Evolutionary conservation across 1,284 basidiomycete genomes (phyloP).

Genomic region (Volvariella surrecta): DNA sequence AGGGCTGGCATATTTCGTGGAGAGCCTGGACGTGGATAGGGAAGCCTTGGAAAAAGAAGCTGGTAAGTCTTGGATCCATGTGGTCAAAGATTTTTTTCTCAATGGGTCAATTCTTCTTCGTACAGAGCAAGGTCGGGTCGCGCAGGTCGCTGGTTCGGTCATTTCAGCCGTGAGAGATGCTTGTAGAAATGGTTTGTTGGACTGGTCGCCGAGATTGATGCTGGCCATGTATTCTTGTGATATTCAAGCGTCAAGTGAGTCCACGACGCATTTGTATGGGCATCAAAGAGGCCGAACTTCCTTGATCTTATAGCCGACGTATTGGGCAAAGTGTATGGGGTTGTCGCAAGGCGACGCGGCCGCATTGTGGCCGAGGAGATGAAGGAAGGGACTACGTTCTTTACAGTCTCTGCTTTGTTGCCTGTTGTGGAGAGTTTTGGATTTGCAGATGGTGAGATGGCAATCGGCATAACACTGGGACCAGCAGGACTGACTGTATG

Average conservation of each 20-base stretch:
- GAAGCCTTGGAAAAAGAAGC: constrained; percentile 57
- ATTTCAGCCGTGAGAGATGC: constrained; percentile 88
- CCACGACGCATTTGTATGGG: background rate
- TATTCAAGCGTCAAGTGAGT: constrained; percentile 92
- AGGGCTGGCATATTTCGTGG: constrained; percentile 89
- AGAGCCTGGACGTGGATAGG: constrained; percentile 60
- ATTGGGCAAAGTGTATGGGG: constrained; percentile 95
- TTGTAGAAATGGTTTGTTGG: constrained; percentile 82
- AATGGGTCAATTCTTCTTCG: background rate
- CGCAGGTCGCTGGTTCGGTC: constrained; percentile 82
- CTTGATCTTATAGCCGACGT: constrained; percentile 71
- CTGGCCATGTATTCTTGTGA: constrained; percentile 99
- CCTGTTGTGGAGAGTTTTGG: constrained; percentile 98
- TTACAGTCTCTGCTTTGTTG: constrained; percentile 85
- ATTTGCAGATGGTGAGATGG: constrained; percentile 80
- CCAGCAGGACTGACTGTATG: background rate
- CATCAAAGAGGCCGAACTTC: background rate
- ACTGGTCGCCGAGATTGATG: constrained; percentile 97
- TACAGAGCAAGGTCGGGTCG: constrained; percentile 55
- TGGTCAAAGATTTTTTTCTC: background rate
- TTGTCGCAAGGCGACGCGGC: constrained; percentile 86
- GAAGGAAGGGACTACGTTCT: constrained; percentile 97
- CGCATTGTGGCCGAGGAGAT: constrained; percentile 95
- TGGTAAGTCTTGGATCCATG: constrained; percentile 40
- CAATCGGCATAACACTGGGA: background rate